Evolutionary conservation across 2,329 filamentous ascomycete species (phyloP), one percentile per base, ranked within the genome.

Genomic region (Diaporthe sp.): DNA sequence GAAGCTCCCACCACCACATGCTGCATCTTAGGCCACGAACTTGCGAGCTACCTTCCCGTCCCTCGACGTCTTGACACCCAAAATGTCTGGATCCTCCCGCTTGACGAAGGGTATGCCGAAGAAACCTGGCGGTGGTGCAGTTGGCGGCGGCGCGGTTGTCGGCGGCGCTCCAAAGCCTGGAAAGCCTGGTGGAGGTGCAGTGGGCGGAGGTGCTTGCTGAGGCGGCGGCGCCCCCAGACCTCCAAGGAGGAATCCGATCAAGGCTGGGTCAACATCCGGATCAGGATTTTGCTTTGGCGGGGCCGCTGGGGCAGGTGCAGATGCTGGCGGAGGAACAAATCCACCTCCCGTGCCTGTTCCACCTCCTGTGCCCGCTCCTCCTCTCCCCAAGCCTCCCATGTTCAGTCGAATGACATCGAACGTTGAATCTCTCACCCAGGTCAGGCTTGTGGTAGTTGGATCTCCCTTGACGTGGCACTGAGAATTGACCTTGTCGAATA

Each of bases 401-500:
- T 67, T 67, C 45, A 67, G 17, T 45, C 64, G 64, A 6, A 67
- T 52, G 9, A 67, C 64, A 6, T 67, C 64, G 15, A 67, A 67
- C 15, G 52, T 22, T 45, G 38, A 45, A 12, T 67, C 64, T 25
- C 6, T 30, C 4, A 67, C 64, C 64, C 64, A 67, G 30, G 64
- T 67, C 22, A 67, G n/a, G 45, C 45, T 52, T 15, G 64, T 67
- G 1, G 45, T 67, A 22, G 30, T 52, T 10, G 64, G 22, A 28
- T 67, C 45, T 13, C 45, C 64, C 64, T 67, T 67, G 7, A 67
- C 64, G 28, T 67, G 64, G 45, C 64, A 67, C 25, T 38, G 30
- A 22, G 64, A 52, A 25, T 67, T 67, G 22, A 52, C 33, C 45
- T 67, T 67, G 64, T 67, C 64, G 8, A 67, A 67, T 13, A 67